Evolutionary conservation across 2,329 filamentous ascomycete species (phyloP), one percentile per base, ranked within the genome.

Genomic region (Aspergillus uvarum): DNA sequence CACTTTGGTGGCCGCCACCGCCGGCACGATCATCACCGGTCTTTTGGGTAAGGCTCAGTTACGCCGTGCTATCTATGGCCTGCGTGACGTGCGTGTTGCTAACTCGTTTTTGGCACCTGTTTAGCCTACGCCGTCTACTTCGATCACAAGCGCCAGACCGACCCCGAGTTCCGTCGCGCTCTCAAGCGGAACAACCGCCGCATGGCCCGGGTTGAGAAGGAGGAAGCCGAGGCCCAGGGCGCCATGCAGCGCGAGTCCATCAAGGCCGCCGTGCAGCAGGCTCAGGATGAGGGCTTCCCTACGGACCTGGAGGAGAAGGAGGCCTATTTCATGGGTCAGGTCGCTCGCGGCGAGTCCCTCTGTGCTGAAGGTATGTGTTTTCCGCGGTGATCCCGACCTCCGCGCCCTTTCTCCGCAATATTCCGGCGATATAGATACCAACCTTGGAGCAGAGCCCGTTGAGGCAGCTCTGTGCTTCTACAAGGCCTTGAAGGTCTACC

Each of bases 401-500:
- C 29, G n/a, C 56, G 51, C 35, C 35, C 32, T 29, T 19, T 14
- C 24, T 55, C 38, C 47, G 44, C 44, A 21, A 53, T 53, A 47
- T 31, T 35, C 32, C 49, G 51, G 56, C 63, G 53, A 63, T 60
- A 59, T 54, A 61, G 50, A 51, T 59, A 57, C 51, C 49, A 58
- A 48, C 55, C 26, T 64, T 79, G 78, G 75, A 51, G 70, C 74
- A 52, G 71, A 76, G 58, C 76, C 79, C 59, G 78, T 96, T 60
- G 93, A 97, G 67, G 91, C 95, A 54, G 94, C 95, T 51, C 82
- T 98, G 62, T 92, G 91, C 77, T 99, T 99, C 81, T 99, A 98
- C 86, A 96, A 93, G 84, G 95, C 93, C 49, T 86, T 99, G 68
- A 99, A 99, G 85, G 95, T 98, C 69, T 99, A 99, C 81, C 95